Evolutionary conservation across 805 yeast species (phyloP), one percentile per base, ranked within the genome.

Genomic region (Metschnikowia rubicola): DNA sequence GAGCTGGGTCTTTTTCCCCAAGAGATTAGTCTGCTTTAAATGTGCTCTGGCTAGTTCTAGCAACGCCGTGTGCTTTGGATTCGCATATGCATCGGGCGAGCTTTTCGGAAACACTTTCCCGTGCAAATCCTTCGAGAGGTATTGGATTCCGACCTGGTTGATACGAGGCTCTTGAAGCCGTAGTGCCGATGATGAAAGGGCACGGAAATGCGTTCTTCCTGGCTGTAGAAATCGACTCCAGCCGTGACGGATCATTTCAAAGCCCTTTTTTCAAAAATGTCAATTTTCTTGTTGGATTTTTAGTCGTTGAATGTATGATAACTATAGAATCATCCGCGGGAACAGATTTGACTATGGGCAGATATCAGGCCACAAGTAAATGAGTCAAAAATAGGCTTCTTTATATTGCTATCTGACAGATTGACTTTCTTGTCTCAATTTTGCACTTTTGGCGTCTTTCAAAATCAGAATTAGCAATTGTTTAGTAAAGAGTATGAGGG

Each of bases 61-160:
- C 19, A 69, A 49, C 7, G 50, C 59, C 1, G 79, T 62, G 32
- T 69, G 54, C 28, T 66, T 57, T 29, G 63, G 60, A 26, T 66
- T 60, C 26, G 50, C 56, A 56, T 61, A 67, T 41, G 52, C 65
- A 29, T 50, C 61, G 33, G 59, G 62, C 48, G 61, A 51, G 10
- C 53, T 56, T 6, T 46, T 52, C 13, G 83, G 86, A 60, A 88
- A 89, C 1, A 88, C 60, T 55, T 83, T 88, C 12, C 57, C 50
- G 47, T 83, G 90, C 10, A 88, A 61, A 0, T 70, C 68, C 3
- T 68, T 64, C 0, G 94, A 80, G 17, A 88, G 67, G 54, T 87
- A 85, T 60, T 89, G 96, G 28, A 88, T 86, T 0, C 96, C 96
- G 8, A 86, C 85, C 15, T 84, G 84, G 61, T 87, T 88, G 30